Percentiles rank a stretch among this genome's conserved stretches.
These are phyloP conservation scores for Leccinum incarnatum DNA, from an alignment of 768 basidiomycete genomes.

Conservation along the genomic window DNA sequence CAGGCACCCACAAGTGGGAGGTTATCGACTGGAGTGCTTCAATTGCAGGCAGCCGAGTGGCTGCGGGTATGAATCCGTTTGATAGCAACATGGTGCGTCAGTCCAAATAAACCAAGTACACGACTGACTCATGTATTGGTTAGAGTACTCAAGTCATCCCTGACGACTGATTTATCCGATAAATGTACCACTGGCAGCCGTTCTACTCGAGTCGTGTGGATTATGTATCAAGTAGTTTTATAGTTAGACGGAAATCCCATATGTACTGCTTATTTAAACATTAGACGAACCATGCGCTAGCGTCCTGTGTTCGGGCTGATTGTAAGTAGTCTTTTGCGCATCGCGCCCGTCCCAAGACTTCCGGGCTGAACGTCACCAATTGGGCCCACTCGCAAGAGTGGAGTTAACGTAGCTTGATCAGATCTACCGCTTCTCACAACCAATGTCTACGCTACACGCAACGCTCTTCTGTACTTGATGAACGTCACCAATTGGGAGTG, in stretches of 20 bases:
- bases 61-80: conserved; percentile 61
- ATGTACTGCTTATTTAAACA: not conserved
- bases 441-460: conserved; percentile 23
- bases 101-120: not conserved
- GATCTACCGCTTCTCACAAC: not conserved
- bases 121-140: not conserved
- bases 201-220: not conserved
- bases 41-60: conserved; percentile 72
- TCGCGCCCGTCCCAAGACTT: not conserved
- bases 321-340: not conserved
- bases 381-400: not conserved
- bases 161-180: conserved; percentile 14
- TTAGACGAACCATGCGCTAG: not conserved
- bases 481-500: conserved; percentile 52
- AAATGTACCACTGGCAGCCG: not conserved
- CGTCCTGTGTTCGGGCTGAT: not conserved
- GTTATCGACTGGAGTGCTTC: conserved; percentile 81
- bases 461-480: conserved; percentile 63
- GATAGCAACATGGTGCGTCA: conserved; percentile 33
- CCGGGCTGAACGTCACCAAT: not conserved
- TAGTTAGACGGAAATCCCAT: not conserved
- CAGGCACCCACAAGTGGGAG: conserved; percentile 50
- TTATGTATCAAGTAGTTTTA: not conserved
- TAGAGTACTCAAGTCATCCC: conserved; percentile 23
- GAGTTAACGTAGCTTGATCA: not conserved